Conservation (phyloP, 129 eudicot species). For the Flaveria robusta region DNA sequence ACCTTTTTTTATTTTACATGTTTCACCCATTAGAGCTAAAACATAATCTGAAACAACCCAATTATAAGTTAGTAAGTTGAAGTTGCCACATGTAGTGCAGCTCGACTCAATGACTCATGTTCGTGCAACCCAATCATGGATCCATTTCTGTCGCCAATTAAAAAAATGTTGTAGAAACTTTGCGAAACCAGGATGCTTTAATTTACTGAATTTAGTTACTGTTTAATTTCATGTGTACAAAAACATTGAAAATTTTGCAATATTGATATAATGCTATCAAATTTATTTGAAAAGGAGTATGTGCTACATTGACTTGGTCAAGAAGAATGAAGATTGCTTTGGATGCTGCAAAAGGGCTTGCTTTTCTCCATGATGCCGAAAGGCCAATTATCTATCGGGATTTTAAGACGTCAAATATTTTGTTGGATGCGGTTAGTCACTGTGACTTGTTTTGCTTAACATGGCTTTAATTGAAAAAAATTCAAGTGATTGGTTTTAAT, state of each 20-base stretch:
- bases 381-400: constrained; percentile 87
- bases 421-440: constrained; percentile 86
- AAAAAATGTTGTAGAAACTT: not conserved
- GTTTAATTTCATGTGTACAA: not conserved
- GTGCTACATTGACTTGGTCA: constrained; percentile 85
- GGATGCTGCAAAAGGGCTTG: constrained; percentile 98
- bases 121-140: too few relatives aligned
- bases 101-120: not conserved
- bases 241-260: not conserved
- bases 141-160: not conserved
- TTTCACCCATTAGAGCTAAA: not conserved
- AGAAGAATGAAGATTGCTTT: constrained; percentile 86
- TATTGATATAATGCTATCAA: not conserved
- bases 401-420: constrained; percentile 91
- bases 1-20: not conserved
- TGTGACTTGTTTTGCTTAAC: not conserved
- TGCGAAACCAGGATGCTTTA: not conserved
- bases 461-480: not conserved
- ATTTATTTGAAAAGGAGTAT: constrained; percentile 59
- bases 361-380: constrained; percentile 96
- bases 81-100: not conserved
- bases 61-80: not conserved
- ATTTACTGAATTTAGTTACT: not conserved
- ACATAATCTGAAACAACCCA: not conserved
- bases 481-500: not conserved